Base-by-base conservation (phyloP, 2,329 filamentous ascomycete genomes). In the Diaporthe aspalathi region DNA sequence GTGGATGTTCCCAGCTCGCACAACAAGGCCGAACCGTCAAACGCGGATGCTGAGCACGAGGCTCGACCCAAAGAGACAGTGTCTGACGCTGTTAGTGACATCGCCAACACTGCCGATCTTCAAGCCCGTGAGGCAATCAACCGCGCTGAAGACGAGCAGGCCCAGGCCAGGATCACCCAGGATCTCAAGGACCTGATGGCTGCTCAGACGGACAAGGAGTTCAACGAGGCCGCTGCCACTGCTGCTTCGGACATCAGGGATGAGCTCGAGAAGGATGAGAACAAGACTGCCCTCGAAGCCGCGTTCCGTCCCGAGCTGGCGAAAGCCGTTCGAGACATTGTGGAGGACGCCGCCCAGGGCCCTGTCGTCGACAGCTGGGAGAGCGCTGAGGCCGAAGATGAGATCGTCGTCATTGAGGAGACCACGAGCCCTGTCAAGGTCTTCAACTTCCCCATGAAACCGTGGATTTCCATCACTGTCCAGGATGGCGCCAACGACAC, bases 401-500 rank as follows among this genome's bases (percentile, higher is more conserved):
- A 90, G 78, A 86, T 89, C 78, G 85, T 87, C 24, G 85, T 88
- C 57, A 88, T 89, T 43, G 92, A 94, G 80, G 90, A 91, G 71
- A 87, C 90, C 66, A 82, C 89, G 5, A 84, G 86, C 56, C 87
- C 90, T 32, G 90, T 97, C 75, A 91, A 89, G 79, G 95, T 98
- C 57, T 96, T 93, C 84, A 97, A 97, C 81, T 97, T 99, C 81
- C 96, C 96, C 20, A 94, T 99, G 92, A 94, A 93, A 81, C 96
- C 96, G 5, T 99, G 97, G 87, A 95, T 97, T 75, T 93, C 95
- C 24, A 96, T 99, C 78, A 91, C 89, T 16, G 89, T 98, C 76
- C 85, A 90, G 79, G 84, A 88, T 74, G 81, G 86, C 73, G 82
- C 86, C 72, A 82, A 87, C 17, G 85, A 90, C 71, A 80, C 86